These are phyloP conservation scores for Aegilops sharonensis DNA, from an alignment of 176 grass and related monocot species.

Conservation along the genomic window DNA sequence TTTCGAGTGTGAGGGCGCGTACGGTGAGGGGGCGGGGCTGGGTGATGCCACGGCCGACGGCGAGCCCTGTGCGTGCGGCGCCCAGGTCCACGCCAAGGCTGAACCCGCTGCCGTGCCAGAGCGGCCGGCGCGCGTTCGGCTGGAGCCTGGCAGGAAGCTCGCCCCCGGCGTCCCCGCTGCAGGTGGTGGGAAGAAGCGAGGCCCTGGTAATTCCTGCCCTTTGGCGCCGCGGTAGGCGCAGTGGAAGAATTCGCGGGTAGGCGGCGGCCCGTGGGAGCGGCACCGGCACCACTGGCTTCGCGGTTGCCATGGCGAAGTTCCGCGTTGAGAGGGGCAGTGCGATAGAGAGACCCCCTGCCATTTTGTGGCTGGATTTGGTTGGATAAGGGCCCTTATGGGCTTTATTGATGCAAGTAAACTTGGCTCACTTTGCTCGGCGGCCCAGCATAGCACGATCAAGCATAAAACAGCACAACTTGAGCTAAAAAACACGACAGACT, in stretches of 20 bases:
- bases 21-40: conserved; percentile 71
- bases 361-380: background rate
- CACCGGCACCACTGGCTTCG: conserved; percentile 18
- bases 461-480: no score
- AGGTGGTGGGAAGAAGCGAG: background rate
- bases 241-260: background rate
- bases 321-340: background rate
- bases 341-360: background rate
- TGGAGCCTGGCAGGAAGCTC: conserved; percentile 39
- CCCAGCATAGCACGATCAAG: no score
- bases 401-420: no score
- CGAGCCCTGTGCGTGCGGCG: conserved; percentile 55
- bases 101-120: conserved; percentile 60
- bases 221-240: background rate
- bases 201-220: conserved; percentile 5
- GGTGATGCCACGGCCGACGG: conserved; percentile 61
- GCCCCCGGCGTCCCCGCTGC: background rate
- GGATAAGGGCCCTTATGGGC: conserved; percentile 15
- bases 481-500: no score
- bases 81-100: conserved; percentile 88
- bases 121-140: conserved; percentile 69
- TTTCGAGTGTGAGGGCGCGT: background rate
- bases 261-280: conserved; percentile 11
- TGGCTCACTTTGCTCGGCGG: no score
- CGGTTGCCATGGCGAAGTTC: conserved; percentile 15